phyloP scores from a whole-genome alignment of 345 rosid species.

The Citrus mangshanensis region DNA sequence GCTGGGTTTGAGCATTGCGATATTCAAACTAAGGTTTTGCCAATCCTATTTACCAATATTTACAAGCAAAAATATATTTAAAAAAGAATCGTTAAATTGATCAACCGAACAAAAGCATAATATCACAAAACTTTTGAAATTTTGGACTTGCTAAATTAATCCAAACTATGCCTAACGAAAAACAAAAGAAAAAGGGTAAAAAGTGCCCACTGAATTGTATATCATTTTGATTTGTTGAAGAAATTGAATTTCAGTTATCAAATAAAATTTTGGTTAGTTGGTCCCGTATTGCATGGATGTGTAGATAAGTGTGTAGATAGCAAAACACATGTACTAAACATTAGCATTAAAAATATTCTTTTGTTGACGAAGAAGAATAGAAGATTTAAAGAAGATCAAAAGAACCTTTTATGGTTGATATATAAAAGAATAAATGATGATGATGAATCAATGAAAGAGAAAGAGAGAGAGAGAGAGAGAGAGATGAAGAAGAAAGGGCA shows the following conservation, averaged over 20 bases:
- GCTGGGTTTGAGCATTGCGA: rapidly evolving
- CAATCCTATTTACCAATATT: too few relatives aligned
- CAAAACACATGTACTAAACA: neutral
- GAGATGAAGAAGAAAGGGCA: conserved; percentile 43
- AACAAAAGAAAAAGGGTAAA: neutral
- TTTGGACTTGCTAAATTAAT: too few relatives aligned
- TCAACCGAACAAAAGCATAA: too few relatives aligned
- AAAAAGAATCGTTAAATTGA: too few relatives aligned
- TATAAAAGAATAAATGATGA: neutral
- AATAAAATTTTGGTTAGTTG: conserved; percentile 14
- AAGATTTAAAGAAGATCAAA: conserved; percentile 7
- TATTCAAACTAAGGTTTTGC: rapidly evolving
- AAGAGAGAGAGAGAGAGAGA: conserved; percentile 7
- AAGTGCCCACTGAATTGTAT: neutral
- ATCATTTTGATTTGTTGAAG: neutral
- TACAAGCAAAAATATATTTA: too few relatives aligned
- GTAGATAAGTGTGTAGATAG: neutral
- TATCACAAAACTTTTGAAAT: too few relatives aligned
- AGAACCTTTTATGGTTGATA: conserved; percentile 7
- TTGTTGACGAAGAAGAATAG: neutral
- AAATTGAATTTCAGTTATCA: neutral
- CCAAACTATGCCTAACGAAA: too few relatives aligned
- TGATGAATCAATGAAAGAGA: neutral
- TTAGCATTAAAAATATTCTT: conserved; percentile 3
- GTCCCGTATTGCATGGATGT: neutral